Evolutionary conservation across 441 rosid species (phyloP), one percentile per base, ranked within the genome.

Genomic region (Gossypium gossypioides): DNA sequence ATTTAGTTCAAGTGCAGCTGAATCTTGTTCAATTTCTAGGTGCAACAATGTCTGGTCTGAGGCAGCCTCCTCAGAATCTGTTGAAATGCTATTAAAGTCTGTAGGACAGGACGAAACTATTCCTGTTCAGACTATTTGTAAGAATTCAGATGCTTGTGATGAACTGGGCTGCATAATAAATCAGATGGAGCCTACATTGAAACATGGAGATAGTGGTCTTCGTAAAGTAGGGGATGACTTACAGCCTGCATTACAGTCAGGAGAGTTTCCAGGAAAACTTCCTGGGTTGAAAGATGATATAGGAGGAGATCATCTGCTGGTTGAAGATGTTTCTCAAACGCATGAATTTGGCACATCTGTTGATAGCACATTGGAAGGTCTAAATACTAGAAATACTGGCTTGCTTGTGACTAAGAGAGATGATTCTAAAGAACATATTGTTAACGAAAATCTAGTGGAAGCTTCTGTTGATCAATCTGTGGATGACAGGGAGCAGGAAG

Each of bases 41-140:
- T 86, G 79, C 75, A 88, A 77, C 81, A 89, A 96, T 96, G 99
- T 96, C 79, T 96, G 99, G 99, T 96, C 97, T 75, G 99, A 96
- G 91, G 98, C 97, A 56, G 84, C 99, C 73, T 96, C 99, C 74
- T 88, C 90, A 34, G 99, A 96, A 75, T 96, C 99, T 78, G 98
- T 93, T 84, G 99, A 93, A 86, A 96, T 96, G 99, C 85, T 96
- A 77, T 84, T 96, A 82, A 93, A 93, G 81, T 96, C 98, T 54
- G 96, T 96, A 71, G 98, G 97, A 27, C 96, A 89, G 84, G 99
- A 96, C 75, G 93, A 96, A 71, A 80, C 75, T 16, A 76, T 78
- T 78, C 89, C 83, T 29, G 79, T 66, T 69, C 85, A 85, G 72
- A 55, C 72, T 79, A 78, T 71, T 73, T 74, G 68, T 74, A 86